Percentiles rank a stretch among this genome's conserved stretches.
These are phyloP conservation scores for Coelastrella sp. DNA, from an alignment of 139 green algal genomes.

Conservation along the genomic window DNA sequence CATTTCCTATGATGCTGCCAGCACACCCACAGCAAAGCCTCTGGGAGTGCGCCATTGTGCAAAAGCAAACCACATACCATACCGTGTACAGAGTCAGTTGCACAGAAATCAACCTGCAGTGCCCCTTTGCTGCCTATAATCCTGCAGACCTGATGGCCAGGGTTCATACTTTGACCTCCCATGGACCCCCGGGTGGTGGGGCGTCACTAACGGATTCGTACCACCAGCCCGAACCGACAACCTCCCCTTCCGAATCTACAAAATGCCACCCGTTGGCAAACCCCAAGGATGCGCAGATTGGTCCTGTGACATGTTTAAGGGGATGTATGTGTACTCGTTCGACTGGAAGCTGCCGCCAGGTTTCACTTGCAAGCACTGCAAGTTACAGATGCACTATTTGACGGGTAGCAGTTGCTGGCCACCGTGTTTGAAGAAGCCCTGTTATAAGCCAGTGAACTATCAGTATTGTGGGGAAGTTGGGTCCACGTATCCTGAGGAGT, in stretches of 20 bases:
- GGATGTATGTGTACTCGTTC: constrained; percentile 49
- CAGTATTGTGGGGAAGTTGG: constrained; percentile 26
- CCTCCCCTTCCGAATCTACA: constrained; percentile 36
- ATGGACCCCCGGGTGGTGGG: constrained; percentile 43
- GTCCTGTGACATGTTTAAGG: constrained; percentile 48
- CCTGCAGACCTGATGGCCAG: constrained; percentile 36
- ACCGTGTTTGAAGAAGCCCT: not conserved
- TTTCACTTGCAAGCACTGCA: constrained; percentile 49
- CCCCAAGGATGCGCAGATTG: constrained; percentile 42
- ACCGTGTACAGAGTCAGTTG: too few species aligned
- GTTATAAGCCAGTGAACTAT: constrained; percentile 46
- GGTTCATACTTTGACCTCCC: constrained; percentile 31
- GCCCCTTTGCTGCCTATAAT: not conserved
- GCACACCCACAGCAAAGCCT: too few species aligned
- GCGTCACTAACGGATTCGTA: constrained; percentile 44
- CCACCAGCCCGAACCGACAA: not conserved
- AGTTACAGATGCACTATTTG: constrained; percentile 45
- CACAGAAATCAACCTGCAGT: not conserved
- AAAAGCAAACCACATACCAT: too few species aligned
- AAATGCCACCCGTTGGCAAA: constrained; percentile 44
- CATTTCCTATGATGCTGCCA: too few species aligned
- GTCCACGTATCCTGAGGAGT: constrained; percentile 38
- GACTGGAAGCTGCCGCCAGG: constrained; percentile 38
- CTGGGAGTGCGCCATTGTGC: too few species aligned
- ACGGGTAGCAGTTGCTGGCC: constrained; percentile 52